Base-by-base conservation (phyloP, 768 basidiomycete species). In the Wakefieldia striispora region DNA sequence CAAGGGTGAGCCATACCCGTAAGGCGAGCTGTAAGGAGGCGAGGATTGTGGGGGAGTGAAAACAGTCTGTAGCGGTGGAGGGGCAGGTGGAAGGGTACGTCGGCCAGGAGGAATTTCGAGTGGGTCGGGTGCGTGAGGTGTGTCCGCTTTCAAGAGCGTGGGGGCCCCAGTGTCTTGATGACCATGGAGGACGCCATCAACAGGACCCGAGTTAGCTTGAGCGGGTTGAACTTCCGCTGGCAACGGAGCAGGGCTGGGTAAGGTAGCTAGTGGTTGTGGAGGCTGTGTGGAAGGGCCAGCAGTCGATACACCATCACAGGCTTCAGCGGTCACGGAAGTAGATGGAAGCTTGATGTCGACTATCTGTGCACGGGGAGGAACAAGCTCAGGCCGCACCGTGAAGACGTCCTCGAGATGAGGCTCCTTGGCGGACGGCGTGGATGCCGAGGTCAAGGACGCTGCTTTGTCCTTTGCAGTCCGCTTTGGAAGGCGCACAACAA, bases 11-110 rank as follows among this genome's bases (percentile, higher is more conserved):
- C 75, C 72, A 63, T 80, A 88, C 2, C 72, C 71, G 47, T 87
- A 91, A 14, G 86, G 79, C 9, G 89, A 83, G n/a, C 78, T 75
- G 53, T 80, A 89, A 1, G 76, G 74, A 11, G 86, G 82, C 1
- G 87, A 81, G 3, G 72, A 62, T 33, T 70, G 71, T 14, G 68
- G 65, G 54, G 62, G 64, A 4, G 72, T 67, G 47, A 78, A 77
- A 14, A 68, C 66, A 4, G 76, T 74, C 54, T 76, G 76, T 9
- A 78, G 55, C 21, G 75, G 73, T 23, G 72, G 75, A 1, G 75
- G 71, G 7, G 52, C 67, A 8, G 75, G 68, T 36, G 72, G 72
- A 38, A 65, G 61, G 36, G 64, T 64, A 33, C 66, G 66, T 29
- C 63, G 62, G 6, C 47, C 43, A 0, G 41, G 50, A 51, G 63